Conservation (phyloP, 2,329 filamentous ascomycete species). For the Colletotrichum abscissum region DNA sequence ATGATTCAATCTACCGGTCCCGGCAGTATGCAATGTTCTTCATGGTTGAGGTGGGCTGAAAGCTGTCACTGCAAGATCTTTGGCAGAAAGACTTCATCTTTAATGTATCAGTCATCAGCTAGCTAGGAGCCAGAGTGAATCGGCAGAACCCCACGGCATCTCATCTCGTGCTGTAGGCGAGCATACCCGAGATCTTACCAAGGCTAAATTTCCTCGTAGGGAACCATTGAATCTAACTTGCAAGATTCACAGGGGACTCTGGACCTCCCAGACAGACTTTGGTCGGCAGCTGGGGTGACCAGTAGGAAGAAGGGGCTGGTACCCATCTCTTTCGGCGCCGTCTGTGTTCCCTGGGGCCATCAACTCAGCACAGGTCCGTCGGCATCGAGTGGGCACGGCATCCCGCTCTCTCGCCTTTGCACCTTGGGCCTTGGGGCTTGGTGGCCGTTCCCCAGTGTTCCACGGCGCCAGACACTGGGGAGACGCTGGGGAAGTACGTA, state of each 20-base stretch:
- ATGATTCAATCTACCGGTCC: too few relatives aligned
- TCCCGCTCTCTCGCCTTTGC: neutral
- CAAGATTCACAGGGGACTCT: neutral
- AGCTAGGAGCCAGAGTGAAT: neutral
- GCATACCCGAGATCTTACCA: conserved; percentile 7
- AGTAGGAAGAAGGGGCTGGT: neutral
- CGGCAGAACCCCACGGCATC: neutral
- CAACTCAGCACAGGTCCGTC: neutral
- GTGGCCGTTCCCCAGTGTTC: neutral
- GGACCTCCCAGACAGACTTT: neutral
- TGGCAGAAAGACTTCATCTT: neutral
- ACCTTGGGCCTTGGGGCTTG: neutral
- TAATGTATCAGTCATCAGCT: neutral
- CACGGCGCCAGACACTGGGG: neutral
- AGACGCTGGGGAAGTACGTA: neutral
- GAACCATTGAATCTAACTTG: neutral
- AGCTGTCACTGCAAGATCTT: neutral
- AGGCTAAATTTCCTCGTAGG: neutral
- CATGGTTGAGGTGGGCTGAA: too few relatives aligned
- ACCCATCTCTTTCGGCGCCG: neutral
- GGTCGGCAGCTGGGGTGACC: neutral
- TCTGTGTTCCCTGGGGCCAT: neutral
- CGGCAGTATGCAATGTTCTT: too few relatives aligned
- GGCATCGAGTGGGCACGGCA: too few relatives aligned
- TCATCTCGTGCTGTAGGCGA: neutral